These are phyloP conservation scores for Ceratocystis harringtonii DNA, from an alignment of 2,329 filamentous ascomycete genomes.

Conservation along the genomic window DNA sequence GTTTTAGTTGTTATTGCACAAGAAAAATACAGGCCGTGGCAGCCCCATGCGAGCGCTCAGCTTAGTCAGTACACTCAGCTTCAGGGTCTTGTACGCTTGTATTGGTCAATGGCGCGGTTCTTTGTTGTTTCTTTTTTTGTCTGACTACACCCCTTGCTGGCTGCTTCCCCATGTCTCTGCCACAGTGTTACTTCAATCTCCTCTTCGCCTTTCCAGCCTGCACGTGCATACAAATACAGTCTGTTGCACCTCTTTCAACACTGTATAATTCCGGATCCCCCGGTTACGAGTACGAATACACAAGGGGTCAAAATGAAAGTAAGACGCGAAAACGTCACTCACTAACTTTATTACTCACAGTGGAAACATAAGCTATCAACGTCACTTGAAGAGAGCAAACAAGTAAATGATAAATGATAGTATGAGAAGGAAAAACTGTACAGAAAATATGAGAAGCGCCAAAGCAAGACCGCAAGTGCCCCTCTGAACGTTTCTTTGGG, in stretches of 20 bases:
- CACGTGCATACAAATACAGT: neutral
- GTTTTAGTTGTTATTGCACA: neutral
- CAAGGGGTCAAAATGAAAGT: neutral
- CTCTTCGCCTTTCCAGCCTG: neutral
- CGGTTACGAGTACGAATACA: constrained; percentile 18
- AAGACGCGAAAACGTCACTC: neutral
- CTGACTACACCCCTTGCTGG: neutral
- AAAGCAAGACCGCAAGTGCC: neutral
- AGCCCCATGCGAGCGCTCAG: neutral
- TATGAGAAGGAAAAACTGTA: neutral
- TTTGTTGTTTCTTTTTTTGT: neutral
- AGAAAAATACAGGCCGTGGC: neutral
- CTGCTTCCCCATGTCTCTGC: neutral
- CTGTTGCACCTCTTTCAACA: neutral
- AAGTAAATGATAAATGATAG: too few relatives aligned
- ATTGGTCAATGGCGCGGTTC: constrained; percentile 3
- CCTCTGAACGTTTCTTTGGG: neutral
- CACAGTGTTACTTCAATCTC: neutral
- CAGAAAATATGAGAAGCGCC: neutral
- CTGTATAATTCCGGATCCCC: constrained; percentile 4
- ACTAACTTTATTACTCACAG: neutral
- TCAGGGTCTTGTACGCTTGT: neutral
- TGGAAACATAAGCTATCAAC: neutral
- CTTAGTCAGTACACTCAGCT: neutral
- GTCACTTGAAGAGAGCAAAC: neutral